Conservation (phyloP, 495 filamentous ascomycete genomes). For the Penicillium pancosmium region DNA sequence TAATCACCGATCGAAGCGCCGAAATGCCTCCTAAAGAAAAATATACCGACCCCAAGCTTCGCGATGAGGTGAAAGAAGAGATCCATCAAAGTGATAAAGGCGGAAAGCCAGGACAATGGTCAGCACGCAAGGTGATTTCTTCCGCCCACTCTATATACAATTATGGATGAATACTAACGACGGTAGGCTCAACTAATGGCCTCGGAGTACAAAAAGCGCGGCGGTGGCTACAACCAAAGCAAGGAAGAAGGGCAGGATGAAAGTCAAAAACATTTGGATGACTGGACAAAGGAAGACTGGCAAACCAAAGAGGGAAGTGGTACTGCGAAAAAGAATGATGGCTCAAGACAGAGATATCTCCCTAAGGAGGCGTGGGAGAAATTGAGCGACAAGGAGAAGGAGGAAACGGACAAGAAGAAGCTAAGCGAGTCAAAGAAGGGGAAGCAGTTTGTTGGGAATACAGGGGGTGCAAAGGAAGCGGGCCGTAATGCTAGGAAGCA, state of each 20-base stretch:
- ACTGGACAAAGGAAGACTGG: slow-evolving; percentile 54
- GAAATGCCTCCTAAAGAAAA: slow-evolving; percentile 51
- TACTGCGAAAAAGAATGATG: slow-evolving; percentile 46
- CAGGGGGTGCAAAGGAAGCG: slow-evolving; percentile 37
- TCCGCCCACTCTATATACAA: background rate
- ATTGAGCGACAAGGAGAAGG: slow-evolving; percentile 48
- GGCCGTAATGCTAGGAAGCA: slow-evolving; percentile 29
- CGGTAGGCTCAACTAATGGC: slow-evolving; percentile 53
- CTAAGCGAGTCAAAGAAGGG: slow-evolving; percentile 40
- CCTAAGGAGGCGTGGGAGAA: slow-evolving; percentile 54
- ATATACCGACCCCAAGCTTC: slow-evolving; percentile 50
- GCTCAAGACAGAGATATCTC: slow-evolving; percentile 48
- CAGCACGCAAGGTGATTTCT: slow-evolving; percentile 44
- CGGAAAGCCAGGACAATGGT: slow-evolving; percentile 53
- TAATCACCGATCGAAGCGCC: background rate
- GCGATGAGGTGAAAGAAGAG: slow-evolving; percentile 51
- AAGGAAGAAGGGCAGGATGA: slow-evolving; percentile 44
- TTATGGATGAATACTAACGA: background rate
- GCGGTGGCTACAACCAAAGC: slow-evolving; percentile 49
- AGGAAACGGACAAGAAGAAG: slow-evolving; percentile 50
- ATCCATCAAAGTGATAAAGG: slow-evolving; percentile 51
- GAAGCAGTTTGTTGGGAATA: slow-evolving; percentile 51
- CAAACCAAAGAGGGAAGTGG: slow-evolving; percentile 54
- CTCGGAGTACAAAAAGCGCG: slow-evolving; percentile 53
- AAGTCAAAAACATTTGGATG: slow-evolving; percentile 43